Percentiles rank a stretch among this genome's conserved stretches.
phyloP scores from a whole-genome alignment of 768 basidiomycete genomes.

The Hypholoma sublateritium region DNA sequence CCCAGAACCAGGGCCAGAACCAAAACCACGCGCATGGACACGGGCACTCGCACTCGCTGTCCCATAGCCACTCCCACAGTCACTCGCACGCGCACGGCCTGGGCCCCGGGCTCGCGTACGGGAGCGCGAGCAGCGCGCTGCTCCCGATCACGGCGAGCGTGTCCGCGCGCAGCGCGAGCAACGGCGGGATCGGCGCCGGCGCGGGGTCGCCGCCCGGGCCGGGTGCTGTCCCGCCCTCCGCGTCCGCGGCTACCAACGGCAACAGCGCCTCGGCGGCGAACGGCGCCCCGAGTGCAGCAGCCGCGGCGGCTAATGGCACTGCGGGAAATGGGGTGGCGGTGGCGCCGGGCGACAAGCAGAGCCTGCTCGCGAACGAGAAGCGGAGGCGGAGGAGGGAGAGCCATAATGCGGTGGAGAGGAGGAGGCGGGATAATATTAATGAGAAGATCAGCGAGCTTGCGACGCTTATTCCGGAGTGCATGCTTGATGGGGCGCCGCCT shows the following conservation, averaged over 20 bases:
- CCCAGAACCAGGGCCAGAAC: too few species aligned
- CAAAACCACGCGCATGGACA: not conserved
- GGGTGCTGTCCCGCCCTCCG: not conserved
- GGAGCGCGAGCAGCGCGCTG: not conserved
- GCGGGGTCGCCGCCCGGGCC: not conserved
- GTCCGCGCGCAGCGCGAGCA: constrained; percentile 5
- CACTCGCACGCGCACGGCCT: too few species aligned
- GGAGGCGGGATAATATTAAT: constrained; percentile 91
- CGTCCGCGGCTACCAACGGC: not conserved
- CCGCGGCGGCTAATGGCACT: not conserved
- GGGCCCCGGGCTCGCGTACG: not conserved
- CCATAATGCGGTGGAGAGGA: constrained; percentile 90
- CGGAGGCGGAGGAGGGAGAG: constrained; percentile 77
- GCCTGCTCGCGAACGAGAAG: constrained; percentile 76
- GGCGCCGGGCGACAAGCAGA: constrained; percentile 42
- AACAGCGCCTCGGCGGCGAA: not conserved
- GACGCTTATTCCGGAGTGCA: constrained; percentile 82
- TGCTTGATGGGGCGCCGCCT: constrained; percentile 50
- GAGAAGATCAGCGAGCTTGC: constrained; percentile 92
- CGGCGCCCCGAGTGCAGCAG: not conserved
- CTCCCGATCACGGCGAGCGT: constrained; percentile 8
- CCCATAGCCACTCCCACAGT: not conserved
- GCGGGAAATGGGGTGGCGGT: not conserved
- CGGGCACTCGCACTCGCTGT: not conserved
- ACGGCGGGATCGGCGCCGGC: constrained; percentile 7